Conservation (phyloP, 331 rosid species). For the Dryas integrifolia region DNA sequence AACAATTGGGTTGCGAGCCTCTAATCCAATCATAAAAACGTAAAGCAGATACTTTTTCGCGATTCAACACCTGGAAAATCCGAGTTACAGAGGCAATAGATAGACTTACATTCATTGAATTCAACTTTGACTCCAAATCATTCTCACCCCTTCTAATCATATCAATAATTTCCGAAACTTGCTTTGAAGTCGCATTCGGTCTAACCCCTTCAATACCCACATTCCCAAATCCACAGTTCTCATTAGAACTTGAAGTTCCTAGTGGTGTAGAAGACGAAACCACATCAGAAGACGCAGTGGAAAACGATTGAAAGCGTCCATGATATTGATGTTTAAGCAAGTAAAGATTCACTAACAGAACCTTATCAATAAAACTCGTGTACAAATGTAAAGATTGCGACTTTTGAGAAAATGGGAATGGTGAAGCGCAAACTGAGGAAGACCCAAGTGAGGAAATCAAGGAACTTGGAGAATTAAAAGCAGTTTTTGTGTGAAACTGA, state of each 20-base stretch:
- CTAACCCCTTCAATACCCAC: constrained; percentile 15
- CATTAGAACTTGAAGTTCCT: not conserved
- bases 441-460: constrained; percentile 29
- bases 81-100: constrained; percentile 28
- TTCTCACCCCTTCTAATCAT: constrained; percentile 38
- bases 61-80: constrained; percentile 40
- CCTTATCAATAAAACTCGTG: not conserved
- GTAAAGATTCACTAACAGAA: not conserved
- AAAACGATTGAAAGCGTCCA: constrained; percentile 26
- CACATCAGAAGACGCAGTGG: constrained; percentile 17
- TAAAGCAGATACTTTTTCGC: constrained; percentile 45
- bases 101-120: constrained; percentile 40
- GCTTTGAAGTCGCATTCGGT: constrained; percentile 25
- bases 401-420: constrained; percentile 22
- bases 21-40: constrained; percentile 57
- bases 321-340: not conserved
- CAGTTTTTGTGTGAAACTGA: constrained; percentile 12
- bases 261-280: not conserved
- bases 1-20: constrained; percentile 27
- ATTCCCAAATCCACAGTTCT: not conserved
- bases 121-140: constrained; percentile 48
- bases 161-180: constrained; percentile 42
- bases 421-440: constrained; percentile 11
- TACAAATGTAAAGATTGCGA: constrained; percentile 8
- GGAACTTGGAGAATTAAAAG: constrained; percentile 4